These are phyloP conservation scores for Penicillium vulpinum DNA, from an alignment of 2,329 filamentous ascomycete genomes.

Conservation along the genomic window DNA sequence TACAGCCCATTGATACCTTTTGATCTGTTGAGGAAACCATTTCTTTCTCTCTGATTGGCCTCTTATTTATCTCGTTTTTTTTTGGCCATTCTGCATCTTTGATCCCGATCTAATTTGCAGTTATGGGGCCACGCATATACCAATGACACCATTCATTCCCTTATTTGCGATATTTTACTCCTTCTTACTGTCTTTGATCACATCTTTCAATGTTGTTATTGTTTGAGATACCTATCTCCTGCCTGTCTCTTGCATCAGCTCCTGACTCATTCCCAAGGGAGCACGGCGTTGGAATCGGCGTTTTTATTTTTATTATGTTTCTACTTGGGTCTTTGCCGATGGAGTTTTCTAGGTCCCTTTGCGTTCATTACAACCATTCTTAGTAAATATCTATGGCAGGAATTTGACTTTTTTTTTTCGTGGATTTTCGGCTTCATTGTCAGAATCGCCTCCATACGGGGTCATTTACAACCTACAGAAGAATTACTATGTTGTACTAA, in stretches of 20 bases:
- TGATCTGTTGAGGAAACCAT: slow-evolving; percentile 12
- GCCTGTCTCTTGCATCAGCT: slow-evolving; percentile 20
- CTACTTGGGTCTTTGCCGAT: background rate
- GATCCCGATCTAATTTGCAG: background rate
- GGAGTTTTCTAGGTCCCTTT: slow-evolving; percentile 1
- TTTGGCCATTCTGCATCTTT: slow-evolving; percentile 7
- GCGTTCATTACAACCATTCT: background rate
- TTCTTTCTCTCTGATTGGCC: slow-evolving; percentile 7
- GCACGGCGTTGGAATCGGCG: slow-evolving; percentile 25
- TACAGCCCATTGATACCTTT: slow-evolving; percentile 10
- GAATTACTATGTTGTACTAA: background rate
- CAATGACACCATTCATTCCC: background rate
- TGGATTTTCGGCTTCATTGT: background rate
- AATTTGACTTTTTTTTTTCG: background rate
- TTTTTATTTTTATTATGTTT: slow-evolving; percentile 9
- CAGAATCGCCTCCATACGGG: background rate
- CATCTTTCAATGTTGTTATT: background rate
- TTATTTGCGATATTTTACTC: background rate
- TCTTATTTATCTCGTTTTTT: too few relatives aligned
- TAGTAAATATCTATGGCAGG: slow-evolving; percentile 1
- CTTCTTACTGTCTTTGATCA: slow-evolving; percentile 11
- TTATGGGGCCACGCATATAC: background rate
- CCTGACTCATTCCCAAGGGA: slow-evolving; percentile 19
- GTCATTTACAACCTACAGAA: background rate
- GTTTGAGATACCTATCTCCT: slow-evolving; percentile 9